These are phyloP conservation scores for Cyberlindnera sargentensis DNA, from an alignment of 805 yeast genomes.

Conservation along the genomic window DNA sequence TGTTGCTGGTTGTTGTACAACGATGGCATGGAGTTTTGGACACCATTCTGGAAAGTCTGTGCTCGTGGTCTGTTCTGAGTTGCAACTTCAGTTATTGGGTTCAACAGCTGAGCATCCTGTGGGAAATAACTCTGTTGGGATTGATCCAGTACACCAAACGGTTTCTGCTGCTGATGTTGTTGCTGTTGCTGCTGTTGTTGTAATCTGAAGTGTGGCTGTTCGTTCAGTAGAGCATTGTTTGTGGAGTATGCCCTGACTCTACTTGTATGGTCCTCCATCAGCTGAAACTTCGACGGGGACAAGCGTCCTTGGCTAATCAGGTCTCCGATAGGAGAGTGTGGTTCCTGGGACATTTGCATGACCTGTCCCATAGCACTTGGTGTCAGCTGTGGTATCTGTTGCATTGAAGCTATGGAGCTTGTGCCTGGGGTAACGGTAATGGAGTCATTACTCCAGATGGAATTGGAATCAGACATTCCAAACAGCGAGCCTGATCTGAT, in stretches of 20 bases:
- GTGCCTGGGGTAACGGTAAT: no score
- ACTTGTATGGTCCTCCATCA: slow-evolving; percentile 13
- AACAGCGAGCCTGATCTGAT: slow-evolving; percentile 51
- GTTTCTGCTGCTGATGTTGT: not conserved
- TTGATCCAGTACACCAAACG: slow-evolving; percentile 5
- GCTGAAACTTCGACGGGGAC: slow-evolving; percentile 12
- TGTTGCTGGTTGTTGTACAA: slow-evolving; percentile 8
- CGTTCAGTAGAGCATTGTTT: slow-evolving; percentile 17
- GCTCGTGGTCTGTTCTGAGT: slow-evolving; percentile 31
- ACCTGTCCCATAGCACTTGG: not conserved
- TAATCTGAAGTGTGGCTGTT: slow-evolving; percentile 13
- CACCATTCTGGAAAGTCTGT: slow-evolving; percentile 30
- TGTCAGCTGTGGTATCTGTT: not conserved
- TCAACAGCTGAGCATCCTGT: slow-evolving; percentile 11
- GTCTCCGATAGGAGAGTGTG: slow-evolving; percentile 5
- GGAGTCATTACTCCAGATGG: slow-evolving; percentile 44
- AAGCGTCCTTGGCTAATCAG: slow-evolving; percentile 11
- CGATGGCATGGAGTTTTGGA: slow-evolving; percentile 25
- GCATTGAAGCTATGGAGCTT: no score
- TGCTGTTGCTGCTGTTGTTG: slow-evolving; percentile 1
- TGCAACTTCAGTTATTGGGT: slow-evolving; percentile 3
- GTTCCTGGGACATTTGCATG: slow-evolving; percentile 2
- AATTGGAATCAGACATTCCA: slow-evolving; percentile 32
- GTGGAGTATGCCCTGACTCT: slow-evolving; percentile 24
- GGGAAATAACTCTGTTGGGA: slow-evolving; percentile 5